These are phyloP conservation scores for Nakazawaea ishiwadae DNA, from an alignment of 805 yeast species.

Conservation along the genomic window DNA sequence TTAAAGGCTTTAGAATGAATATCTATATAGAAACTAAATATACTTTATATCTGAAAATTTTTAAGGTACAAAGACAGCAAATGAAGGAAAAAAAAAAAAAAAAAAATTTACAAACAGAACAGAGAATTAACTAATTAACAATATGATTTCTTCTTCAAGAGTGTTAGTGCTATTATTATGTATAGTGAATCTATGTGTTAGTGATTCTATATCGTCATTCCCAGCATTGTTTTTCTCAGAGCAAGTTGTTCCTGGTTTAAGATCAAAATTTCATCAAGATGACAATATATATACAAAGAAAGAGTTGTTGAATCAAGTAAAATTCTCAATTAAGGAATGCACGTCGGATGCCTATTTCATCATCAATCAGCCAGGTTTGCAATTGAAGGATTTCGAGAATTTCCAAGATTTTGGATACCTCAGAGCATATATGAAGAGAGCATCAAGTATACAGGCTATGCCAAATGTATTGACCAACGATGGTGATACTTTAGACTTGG, in stretches of 20 bases:
- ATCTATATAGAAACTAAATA: no score
- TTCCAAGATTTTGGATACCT: slow-evolving; percentile 41
- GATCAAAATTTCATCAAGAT: slow-evolving; percentile 23
- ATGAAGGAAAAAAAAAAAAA: no score
- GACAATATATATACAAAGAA: slow-evolving; percentile 22
- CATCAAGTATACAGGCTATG: slow-evolving; percentile 59
- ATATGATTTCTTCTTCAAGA: no score
- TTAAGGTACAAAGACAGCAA: no score
- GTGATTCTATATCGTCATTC: slow-evolving; percentile 4
- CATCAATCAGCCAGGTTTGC: slow-evolving; percentile 50
- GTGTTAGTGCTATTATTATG: no score
- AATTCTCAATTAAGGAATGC: slow-evolving; percentile 32
- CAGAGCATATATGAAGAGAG: slow-evolving; percentile 43
- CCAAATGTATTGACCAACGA: slow-evolving; percentile 39
- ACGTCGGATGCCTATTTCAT: slow-evolving; percentile 53
- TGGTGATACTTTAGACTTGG: slow-evolving; percentile 35
- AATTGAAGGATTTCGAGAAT: slow-evolving; percentile 38
- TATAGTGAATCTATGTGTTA: not conserved
- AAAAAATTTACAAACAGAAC: no score
- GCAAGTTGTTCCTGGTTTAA: slow-evolving; percentile 24
- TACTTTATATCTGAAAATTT: no score
- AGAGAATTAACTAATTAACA: no score
- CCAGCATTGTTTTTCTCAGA: slow-evolving; percentile 26
- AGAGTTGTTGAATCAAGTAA: slow-evolving; percentile 20
- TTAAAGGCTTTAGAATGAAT: slow-evolving; percentile 2